Evolutionary conservation across 2,329 filamentous ascomycete species (phyloP), one percentile per base, ranked within the genome.

Genomic region (Dryadomyces sulphureus): DNA sequence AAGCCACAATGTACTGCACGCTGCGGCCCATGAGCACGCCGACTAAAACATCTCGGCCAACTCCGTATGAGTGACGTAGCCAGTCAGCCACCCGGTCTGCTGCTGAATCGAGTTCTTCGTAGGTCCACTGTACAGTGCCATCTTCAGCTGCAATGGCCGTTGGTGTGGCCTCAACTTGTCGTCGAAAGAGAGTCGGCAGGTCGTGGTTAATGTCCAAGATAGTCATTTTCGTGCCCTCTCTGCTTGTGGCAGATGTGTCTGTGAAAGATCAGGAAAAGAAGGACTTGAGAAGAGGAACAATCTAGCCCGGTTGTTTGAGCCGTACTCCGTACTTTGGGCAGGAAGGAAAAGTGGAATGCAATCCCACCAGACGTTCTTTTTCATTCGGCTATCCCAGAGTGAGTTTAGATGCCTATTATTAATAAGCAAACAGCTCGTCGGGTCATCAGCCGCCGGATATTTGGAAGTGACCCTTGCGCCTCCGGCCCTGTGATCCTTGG

Each of bases 1-100:
- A 87, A 16, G 83, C 79, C 60, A 89, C 79, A 50, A 90, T 81
- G 62, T 89, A 87, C 62, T 87, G 74, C 42, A 82, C 81, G 59
- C 81, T 85, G 46, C 84, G 77, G 47, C 77, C 79, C 57, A 89
- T 72, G 45, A 89, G 70, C 38, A 90, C 78, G 45, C 84, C 84
- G 27, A 89, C 84, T 17, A 87, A 70, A 53, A 70, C 72, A 60
- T 90, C 83, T 49, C 83, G 79, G 47, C 76, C 73, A 46, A 89
- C 83, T 38, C 82, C 81, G 63, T 80, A 71, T 5, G 32, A 42
- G 46, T 66, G 62, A 38, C 77, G 79, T 43, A 90, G 72, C 40
- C 72, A 74, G 54, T 68, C 65, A 47, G 81, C 73, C 47, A 89
- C 73, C n/a, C 65, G 64, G 48, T 72, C 72, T 40, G 84, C 81